Base-by-base conservation (phyloP, 148 eudicot genomes). In the Simmondsia chinensis region DNA sequence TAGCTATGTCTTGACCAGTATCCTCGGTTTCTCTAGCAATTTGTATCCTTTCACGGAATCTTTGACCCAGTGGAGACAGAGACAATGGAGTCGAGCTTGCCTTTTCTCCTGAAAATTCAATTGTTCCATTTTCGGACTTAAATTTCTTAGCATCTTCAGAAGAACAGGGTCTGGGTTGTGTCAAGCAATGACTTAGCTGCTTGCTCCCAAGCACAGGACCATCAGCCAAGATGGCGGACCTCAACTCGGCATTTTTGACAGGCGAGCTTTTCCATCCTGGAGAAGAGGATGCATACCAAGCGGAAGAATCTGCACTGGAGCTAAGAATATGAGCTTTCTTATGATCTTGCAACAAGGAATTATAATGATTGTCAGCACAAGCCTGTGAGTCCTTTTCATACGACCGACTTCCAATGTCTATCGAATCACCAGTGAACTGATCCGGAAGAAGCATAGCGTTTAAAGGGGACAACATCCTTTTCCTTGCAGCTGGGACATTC, bases 51-150 rank as follows among this genome's bases (percentile, higher is more conserved):
- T 52, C 59, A 46, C 48, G 50, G 60, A 61, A 68, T 44, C 67
- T 73, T 16, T 66, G 84, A 55, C 97, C 88, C 27, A 84, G 87
- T 48, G 97, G 97, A 38, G 97, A 89, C 54, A 71, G 47, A 35
- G 91, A 75, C 38, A 83, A 48, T 1, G 86, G 68, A 45, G 87
- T 48, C 6, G 83, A 80, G n/a, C n/a, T n/a, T 6, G 59, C 67
- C 35, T 44, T 28, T 23, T 32, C 61, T 46, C 54, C 60, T 7
- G 58, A 44, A 29, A 78, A 55, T n/a, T n/a, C n/a, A n/a, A n/a
- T n/a, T n/a, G n/a, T n/a, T n/a, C n/a, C n/a, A n/a, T n/a, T n/a
- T n/a, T n/a, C n/a, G n/a, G n/a, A n/a, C n/a, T n/a, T n/a, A n/a
- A n/a, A n/a, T n/a, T n/a, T n/a, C n/a, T n/a, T n/a, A n/a, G n/a